Percentiles rank a stretch among this genome's conserved stretches.
Evolutionary conservation across 2,329 filamentous ascomycete species (phyloP).

Genomic region (Monosporascus sp.): DNA sequence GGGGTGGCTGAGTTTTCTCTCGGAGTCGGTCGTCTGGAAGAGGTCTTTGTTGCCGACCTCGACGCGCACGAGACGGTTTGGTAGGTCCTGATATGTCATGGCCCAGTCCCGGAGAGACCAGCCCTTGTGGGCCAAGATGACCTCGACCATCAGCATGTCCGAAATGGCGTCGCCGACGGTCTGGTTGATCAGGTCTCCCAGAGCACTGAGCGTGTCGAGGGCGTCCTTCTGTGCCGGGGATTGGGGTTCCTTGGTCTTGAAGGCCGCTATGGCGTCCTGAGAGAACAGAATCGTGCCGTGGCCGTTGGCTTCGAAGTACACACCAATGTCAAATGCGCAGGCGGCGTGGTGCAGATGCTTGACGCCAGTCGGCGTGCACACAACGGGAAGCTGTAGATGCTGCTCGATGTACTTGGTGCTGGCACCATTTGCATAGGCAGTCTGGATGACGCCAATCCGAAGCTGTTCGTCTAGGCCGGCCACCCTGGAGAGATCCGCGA

Average conservation of each 20-base stretch:
- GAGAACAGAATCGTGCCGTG: conserved; percentile 97
- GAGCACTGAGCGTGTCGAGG: conserved; percentile 74
- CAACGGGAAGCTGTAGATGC: conserved; percentile 79
- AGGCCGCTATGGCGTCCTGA: conserved; percentile 70
- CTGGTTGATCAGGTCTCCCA: conserved; percentile 94
- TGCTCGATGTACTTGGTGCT: conserved; percentile 89
- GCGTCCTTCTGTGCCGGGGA: conserved; percentile 89
- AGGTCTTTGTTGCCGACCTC: conserved; percentile 82
- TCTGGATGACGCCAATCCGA: conserved; percentile 92
- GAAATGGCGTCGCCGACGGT: conserved; percentile 94
- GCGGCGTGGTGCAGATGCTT: conserved; percentile 98
- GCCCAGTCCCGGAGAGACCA: conserved; percentile 92
- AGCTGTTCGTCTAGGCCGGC: conserved; percentile 75
- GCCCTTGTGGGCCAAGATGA: conserved; percentile 89
- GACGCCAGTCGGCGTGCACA: conserved; percentile 91
- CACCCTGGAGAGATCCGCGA: conserved; percentile 77
- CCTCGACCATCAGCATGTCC: conserved; percentile 92
- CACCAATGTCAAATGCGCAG: conserved; percentile 86
- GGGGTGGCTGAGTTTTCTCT: conserved; percentile 78
- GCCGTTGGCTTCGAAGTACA: conserved; percentile 98
- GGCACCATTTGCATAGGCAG: conserved; percentile 94
- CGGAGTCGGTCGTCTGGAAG: conserved; percentile 87
- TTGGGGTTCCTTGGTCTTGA: conserved; percentile 74
- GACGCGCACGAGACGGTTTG: conserved; percentile 90
- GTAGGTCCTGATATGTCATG: conserved; percentile 85